Conservation (phyloP, 2,329 filamentous ascomycete species). For the Ilyonectria mors-panacis region DNA sequence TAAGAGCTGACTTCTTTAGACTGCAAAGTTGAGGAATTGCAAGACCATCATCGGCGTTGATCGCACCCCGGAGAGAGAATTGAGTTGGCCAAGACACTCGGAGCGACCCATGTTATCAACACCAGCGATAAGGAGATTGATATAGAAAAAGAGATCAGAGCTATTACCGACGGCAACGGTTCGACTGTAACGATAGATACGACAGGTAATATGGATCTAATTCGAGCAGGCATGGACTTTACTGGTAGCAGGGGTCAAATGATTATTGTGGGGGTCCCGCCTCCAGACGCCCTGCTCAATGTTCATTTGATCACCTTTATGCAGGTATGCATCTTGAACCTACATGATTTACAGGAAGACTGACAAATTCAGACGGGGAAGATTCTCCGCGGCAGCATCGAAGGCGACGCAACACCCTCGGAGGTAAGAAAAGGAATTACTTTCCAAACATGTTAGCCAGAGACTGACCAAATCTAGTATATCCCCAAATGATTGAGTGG, state of each 20-base stretch:
- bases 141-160: conserved; percentile 1
- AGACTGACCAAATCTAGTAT: conserved; percentile 2
- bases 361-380: conserved; percentile 17
- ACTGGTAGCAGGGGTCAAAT: conserved; percentile 24
- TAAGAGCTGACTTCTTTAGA: background rate
- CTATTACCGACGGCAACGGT: conserved; percentile 6
- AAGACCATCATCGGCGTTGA: conserved; percentile 26
- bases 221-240: conserved; percentile 2
- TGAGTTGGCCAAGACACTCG: conserved; percentile 24
- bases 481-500: conserved; percentile 22
- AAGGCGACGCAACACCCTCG: conserved; percentile 13
- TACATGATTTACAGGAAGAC: background rate
- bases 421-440: background rate
- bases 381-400: conserved; percentile 14
- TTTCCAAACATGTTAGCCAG: background rate
- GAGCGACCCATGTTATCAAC: conserved; percentile 22
- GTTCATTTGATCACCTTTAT: conserved; percentile 17
- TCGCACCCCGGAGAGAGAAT: conserved; percentile 9
- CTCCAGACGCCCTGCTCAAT: conserved; percentile 19
- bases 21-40: conserved; percentile 21
- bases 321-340: background rate
- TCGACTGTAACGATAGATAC: conserved; percentile 15
- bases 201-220: conserved; percentile 9
- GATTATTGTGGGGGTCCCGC: conserved; percentile 27
- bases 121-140: conserved; percentile 3